Evolutionary conservation across 1,139 yeast genomes (phyloP).

Genomic region (Kodamaea derodonti): DNA sequence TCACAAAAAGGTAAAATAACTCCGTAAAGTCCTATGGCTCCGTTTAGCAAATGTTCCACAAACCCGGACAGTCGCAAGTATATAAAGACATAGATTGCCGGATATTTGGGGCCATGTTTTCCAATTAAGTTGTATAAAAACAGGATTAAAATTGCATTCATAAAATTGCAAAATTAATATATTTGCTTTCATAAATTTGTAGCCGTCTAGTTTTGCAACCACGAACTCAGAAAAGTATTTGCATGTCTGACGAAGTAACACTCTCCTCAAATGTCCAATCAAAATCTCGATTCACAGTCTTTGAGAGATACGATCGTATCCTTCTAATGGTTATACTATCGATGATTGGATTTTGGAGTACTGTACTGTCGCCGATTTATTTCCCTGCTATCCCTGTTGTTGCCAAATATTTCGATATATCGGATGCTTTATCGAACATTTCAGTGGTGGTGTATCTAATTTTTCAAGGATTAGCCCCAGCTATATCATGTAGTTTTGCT

Average conservation of each 20-base stretch:
- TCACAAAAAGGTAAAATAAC: no score
- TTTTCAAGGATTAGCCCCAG: constrained; percentile 47
- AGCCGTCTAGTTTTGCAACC: no score
- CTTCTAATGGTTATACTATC: constrained; percentile 25
- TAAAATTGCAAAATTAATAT: no score
- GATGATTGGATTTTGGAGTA: constrained; percentile 36
- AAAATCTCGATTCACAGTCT: constrained; percentile 13
- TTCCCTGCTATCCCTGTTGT: constrained; percentile 41
- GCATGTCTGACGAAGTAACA: no score
- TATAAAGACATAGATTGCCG: neutral
- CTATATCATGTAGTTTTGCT: constrained; percentile 60
- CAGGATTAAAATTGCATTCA: no score
- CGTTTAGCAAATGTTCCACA: no score
- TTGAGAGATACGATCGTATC: constrained; percentile 10
- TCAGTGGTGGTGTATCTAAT: constrained; percentile 37
- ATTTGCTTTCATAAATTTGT: no score
- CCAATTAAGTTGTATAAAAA: no score
- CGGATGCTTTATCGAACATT: constrained; percentile 25
- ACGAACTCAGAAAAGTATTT: no score
- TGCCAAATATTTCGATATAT: constrained; percentile 22
- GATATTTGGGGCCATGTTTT: no score
- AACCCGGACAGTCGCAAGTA: neutral
- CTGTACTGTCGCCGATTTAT: constrained; percentile 37
- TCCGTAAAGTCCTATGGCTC: neutral
- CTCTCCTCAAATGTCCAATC: neutral